Evolutionary conservation across 2,329 filamentous ascomycete genomes (phyloP).

Genomic region (Pseudocercospora cruenta): DNA sequence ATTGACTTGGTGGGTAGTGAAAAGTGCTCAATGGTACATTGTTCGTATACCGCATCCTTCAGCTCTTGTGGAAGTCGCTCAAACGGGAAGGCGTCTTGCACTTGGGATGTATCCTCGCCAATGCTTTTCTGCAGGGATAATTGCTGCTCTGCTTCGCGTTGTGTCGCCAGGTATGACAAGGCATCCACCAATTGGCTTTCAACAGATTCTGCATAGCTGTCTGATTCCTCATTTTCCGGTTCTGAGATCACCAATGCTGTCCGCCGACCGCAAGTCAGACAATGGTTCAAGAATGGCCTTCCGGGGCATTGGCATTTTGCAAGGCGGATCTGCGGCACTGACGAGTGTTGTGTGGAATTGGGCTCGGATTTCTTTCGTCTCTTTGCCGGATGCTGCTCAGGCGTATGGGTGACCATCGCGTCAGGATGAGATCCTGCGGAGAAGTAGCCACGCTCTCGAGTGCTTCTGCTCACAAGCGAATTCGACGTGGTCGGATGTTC

Average conservation of each 20-base stretch:
- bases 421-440: not conserved
- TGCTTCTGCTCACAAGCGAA: not conserved
- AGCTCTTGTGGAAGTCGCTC: slow-evolving; percentile 1
- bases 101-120: not conserved
- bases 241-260: not conserved
- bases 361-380: not conserved
- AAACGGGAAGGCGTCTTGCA: not conserved
- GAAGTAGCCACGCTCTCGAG: not conserved
- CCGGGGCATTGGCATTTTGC: not conserved
- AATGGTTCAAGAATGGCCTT: not conserved
- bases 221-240: not conserved
- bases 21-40: not conserved
- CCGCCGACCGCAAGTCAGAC: not conserved
- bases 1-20: not conserved
- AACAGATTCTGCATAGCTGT: not conserved
- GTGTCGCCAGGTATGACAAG: not conserved
- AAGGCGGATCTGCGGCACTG: not conserved
- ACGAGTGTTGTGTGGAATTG: not conserved
- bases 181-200: not conserved
- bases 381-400: not conserved
- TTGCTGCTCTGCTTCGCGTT: not conserved
- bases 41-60: not conserved
- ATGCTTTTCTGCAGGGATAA: not conserved
- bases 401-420: not conserved
- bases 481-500: not conserved